These are phyloP conservation scores for Elongisporangium senticosum DNA, from an alignment of 352 stramenopile genomes.

Conservation along the genomic window DNA sequence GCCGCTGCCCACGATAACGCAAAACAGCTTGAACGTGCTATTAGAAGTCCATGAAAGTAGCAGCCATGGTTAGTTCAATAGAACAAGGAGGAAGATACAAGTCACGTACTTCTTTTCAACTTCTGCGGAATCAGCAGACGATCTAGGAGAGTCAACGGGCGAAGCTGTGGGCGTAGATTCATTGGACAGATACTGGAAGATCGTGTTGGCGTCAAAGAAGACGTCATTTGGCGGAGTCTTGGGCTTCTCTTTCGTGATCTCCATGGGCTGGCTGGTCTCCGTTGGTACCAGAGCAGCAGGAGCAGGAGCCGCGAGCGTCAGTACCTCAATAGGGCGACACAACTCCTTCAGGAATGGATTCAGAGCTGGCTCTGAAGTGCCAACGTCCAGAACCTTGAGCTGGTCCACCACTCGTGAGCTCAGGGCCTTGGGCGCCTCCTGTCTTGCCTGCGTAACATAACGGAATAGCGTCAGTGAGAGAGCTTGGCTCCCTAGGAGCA, in stretches of 20 bases:
- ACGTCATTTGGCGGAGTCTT: not conserved
- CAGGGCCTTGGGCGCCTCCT: not conserved
- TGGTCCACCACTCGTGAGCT: not conserved
- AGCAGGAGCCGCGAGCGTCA: not conserved
- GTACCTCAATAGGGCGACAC: not conserved
- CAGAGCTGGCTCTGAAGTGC: not conserved
- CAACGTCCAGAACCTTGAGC: not conserved
- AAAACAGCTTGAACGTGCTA: not conserved
- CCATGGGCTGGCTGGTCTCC: not conserved
- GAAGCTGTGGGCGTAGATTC: not conserved
- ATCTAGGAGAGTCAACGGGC: not conserved
- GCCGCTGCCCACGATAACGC: not conserved
- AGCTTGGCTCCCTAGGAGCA: not conserved
- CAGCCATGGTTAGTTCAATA: not conserved
- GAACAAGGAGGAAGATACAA: not conserved
- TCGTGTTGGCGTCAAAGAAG: not conserved
- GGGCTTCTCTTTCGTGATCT: not conserved
- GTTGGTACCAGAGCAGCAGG: too few species aligned
- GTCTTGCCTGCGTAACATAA: not conserved
- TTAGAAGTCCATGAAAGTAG: not conserved
- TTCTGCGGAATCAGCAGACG: not conserved
- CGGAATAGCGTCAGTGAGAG: not conserved
- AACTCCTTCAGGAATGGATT: not conserved
- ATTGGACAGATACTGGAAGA: not conserved
- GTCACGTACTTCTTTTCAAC: not conserved